Conservation (phyloP, 75 land plant species). For the Cryptomeria japonica region DNA sequence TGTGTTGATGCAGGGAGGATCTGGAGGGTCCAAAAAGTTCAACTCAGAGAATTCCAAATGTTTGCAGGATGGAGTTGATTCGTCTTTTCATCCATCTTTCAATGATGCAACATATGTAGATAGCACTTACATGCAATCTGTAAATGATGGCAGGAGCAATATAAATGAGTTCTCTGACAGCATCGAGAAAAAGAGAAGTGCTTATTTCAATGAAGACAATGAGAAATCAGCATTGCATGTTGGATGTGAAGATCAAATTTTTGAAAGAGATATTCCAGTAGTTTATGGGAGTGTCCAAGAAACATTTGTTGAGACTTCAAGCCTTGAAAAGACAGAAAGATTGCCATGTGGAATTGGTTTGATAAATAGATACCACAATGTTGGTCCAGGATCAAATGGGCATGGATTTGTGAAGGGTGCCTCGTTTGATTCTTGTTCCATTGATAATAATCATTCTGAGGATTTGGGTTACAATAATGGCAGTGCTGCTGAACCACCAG, state of each 20-base stretch:
- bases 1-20: not conserved
- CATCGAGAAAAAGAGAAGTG: not conserved
- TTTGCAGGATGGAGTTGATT: not conserved
- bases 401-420: not conserved
- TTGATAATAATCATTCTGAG: not conserved
- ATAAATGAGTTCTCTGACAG: not conserved
- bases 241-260: constrained; percentile 1
- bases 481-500: not conserved
- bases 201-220: not conserved
- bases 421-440: not conserved
- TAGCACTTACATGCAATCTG: not conserved
- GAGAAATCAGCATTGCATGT: not conserved
- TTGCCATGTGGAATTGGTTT: not conserved
- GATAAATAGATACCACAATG: not conserved
- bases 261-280: constrained; percentile 8
- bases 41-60: not conserved
- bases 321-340: not conserved
- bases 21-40: not conserved
- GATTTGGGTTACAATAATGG: not conserved
- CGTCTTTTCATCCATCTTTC: not conserved
- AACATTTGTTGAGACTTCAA: not conserved
- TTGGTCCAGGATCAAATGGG: not conserved
- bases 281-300: constrained; percentile 3
- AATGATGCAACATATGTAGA: not conserved
- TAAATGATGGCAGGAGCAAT: not conserved